Evolutionary conservation across 2,329 filamentous ascomycete species (phyloP), one percentile per base, ranked within the genome.

Genomic region (Fusarium bactridioides): DNA sequence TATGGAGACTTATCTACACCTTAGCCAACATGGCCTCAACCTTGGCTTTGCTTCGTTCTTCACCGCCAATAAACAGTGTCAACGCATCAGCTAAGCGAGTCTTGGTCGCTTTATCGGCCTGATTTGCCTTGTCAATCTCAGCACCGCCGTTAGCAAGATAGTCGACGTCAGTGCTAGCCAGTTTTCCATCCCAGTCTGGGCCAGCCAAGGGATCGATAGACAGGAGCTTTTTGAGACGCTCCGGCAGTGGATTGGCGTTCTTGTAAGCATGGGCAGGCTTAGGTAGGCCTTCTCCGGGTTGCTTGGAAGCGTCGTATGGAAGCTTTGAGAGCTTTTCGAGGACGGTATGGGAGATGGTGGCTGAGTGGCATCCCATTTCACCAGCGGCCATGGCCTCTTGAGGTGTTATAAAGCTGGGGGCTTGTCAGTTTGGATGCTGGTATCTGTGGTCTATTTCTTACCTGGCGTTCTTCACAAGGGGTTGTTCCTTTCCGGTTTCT

Each of bases 401-500:
- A 9, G 79, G 69, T 2, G 82, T 80, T 70, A 86, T 79, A 67
- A 85, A 84, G 74, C 83, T 84, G 23, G 3, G n/a, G 6, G 11
- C 3, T 1, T 21, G 61, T 74, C 16, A 74, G 58, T 10, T 7
- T 9, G 12, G 23, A 25, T 29, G 7, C 7, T 25, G 7, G 7
- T 13, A 33, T 11, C 2, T 12, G 25, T 1, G 12, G 3, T 18
- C 5, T 15, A 4, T 50, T 12, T 53, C 66, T 50, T 76, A 82
- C 81, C 82, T 84, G 7, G 84, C 84, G 45, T 83, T 83, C 74
- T 86, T 86, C 19, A 87, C 70, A 16, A 85, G 77, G 3, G 86
- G 85, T 75, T 87, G 85, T 57, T 83, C 80, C 64, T 82, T 81
- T n/a, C 85, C 85, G 0, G 84, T 86, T 69, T 84, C 81, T 55